Conservation (phyloP, 257 asterid genomes). For the Solanum gandarillasii region DNA sequence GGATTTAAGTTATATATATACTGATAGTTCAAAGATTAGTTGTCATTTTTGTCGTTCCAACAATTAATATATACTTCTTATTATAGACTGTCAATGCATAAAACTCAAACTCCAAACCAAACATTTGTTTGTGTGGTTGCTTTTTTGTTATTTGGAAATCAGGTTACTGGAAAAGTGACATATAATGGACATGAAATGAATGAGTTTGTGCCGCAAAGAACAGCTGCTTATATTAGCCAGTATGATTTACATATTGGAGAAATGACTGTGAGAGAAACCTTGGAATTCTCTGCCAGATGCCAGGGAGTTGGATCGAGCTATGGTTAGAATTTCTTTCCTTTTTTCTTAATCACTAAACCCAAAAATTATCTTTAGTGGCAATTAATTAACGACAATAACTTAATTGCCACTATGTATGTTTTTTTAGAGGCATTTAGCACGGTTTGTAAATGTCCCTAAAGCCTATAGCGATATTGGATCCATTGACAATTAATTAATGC, state of each 20-base stretch:
- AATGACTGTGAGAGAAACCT: conserved; percentile 66
- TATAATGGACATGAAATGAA: conserved; percentile 52
- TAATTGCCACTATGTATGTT: not conserved
- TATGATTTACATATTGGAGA: conserved; percentile 58
- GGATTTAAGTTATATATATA: not conserved
- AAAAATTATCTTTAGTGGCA: not conserved
- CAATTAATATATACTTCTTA: not conserved
- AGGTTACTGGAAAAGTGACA: conserved; percentile 47
- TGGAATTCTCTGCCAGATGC: conserved; percentile 59
- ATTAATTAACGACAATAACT: not conserved
- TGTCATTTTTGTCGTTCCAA: not conserved
- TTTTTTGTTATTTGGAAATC: not conserved
- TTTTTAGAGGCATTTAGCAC: not conserved
- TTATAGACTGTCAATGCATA: not conserved
- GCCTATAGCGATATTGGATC: not conserved
- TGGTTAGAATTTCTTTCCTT: conserved; percentile 24
- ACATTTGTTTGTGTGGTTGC: not conserved
- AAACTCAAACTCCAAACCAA: not conserved
- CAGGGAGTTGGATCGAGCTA: conserved; percentile 68
- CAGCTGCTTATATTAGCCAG: conserved; percentile 63
- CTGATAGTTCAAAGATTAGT: not conserved
- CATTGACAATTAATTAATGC: not conserved
- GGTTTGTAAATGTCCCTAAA: not conserved
- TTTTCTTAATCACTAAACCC: not conserved
- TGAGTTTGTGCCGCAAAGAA: conserved; percentile 51